phyloP scores from a whole-genome alignment of 108 stramenopile genomes.

The Epipyxis sp. region DNA sequence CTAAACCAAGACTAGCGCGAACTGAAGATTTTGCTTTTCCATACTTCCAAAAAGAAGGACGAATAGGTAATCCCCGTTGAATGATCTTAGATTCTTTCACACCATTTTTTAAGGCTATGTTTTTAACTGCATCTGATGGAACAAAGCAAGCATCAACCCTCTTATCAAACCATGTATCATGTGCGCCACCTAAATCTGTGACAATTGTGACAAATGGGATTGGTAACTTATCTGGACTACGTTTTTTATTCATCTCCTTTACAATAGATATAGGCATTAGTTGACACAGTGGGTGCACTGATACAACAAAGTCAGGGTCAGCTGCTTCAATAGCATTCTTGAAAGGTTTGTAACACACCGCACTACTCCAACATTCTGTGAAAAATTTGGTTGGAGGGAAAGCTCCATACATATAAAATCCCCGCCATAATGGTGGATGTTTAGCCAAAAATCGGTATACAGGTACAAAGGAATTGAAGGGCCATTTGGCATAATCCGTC shows the following conservation, averaged over 20 bases:
- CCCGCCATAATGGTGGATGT: slow-evolving; percentile 75
- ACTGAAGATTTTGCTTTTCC: slow-evolving; percentile 52
- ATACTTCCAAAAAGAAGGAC: slow-evolving; percentile 78
- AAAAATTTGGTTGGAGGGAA: slow-evolving; percentile 41
- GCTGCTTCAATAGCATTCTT: slow-evolving; percentile 61
- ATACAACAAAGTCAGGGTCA: slow-evolving; percentile 86
- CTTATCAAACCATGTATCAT: slow-evolving; percentile 85
- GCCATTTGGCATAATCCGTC: slow-evolving; percentile 51
- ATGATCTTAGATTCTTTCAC: slow-evolving; percentile 72
- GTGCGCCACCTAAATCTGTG: slow-evolving; percentile 90
- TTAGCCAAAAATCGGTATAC: slow-evolving; percentile 74
- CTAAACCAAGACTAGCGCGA: slow-evolving; percentile 62
- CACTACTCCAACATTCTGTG: slow-evolving; percentile 66
- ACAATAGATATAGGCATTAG: slow-evolving; percentile 76
- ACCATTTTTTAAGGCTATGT: slow-evolving; percentile 62
- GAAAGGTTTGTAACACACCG: slow-evolving; percentile 66
- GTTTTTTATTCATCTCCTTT: slow-evolving; percentile 62
- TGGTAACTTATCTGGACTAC: slow-evolving; percentile 58
- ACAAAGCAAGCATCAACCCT: slow-evolving; percentile 82
- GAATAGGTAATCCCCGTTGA: slow-evolving; percentile 85
- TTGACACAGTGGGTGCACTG: slow-evolving; percentile 91
- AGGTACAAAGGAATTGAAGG: slow-evolving; percentile 51
- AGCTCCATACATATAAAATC: slow-evolving; percentile 60
- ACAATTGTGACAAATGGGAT: slow-evolving; percentile 93
- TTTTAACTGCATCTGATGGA: slow-evolving; percentile 70